Evolutionary conservation across 1,284 basidiomycete genomes (phyloP), one percentile per base, ranked within the genome.

Genomic region (Takashimella koratensis): DNA sequence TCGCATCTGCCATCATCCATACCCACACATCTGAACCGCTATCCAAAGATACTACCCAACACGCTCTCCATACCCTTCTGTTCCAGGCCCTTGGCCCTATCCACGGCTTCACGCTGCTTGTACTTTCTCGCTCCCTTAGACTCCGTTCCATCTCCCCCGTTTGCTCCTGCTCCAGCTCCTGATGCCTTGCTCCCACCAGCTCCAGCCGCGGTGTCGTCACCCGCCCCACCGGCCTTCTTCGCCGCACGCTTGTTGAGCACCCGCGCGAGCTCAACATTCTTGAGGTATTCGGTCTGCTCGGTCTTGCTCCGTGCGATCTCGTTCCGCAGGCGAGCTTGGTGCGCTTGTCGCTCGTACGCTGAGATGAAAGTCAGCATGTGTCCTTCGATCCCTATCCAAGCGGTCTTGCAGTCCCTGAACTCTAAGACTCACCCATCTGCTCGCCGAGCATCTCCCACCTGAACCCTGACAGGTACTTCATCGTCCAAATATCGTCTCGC

Each of bases 381-480:
- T n/a, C 30, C 8, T 19, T 43, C 5, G 43, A 8, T 2, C 16
- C 43, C 21, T 44, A 8, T 13, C n/a, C 30, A 10, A 13, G 12
- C 21, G 19, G 4, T n/a, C 5, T n/a, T 49, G 47, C 20, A 12
- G n/a, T n/a, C n/a, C n/a, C n/a, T n/a, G n/a, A n/a, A n/a, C n/a
- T n/a, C n/a, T n/a, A n/a, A n/a, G 13, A 82, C 91, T 74, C 71
- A 94, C 94, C 91, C 69, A 99, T 87, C 82, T 98, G 95, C 76
- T 98, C 96, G 11, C 91, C 94, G 57, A 99, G 80, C 94, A 97
- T 97, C 74, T 88, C 87, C 96, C 96, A 98, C 73, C 96, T 98
- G 81, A 98, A 99, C 60, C 86, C 89, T 5, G 92, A 92, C 49
- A 99, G 80, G 71, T 98, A 99, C 73, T 95, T 95, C 92, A 98